These are phyloP conservation scores for Nigrospora osmanthi DNA, from an alignment of 2,329 filamentous ascomycete species.

Conservation along the genomic window DNA sequence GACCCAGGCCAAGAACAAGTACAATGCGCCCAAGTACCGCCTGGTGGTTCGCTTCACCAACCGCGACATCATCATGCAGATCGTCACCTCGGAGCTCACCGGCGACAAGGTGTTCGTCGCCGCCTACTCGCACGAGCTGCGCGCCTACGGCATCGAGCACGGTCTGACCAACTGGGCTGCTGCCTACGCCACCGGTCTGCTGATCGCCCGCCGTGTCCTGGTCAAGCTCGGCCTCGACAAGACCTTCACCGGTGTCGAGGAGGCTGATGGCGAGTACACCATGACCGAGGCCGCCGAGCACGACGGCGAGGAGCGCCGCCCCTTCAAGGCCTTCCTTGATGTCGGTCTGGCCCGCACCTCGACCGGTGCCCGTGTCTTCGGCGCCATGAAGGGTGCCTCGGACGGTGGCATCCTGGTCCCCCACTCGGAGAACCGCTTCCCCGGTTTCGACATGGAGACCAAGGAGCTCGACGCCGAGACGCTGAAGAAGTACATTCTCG, in stretches of 20 bases:
- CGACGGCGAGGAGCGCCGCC: constrained; percentile 86
- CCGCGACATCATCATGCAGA: constrained; percentile 98
- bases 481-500: constrained; percentile 99
- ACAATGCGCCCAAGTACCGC: constrained; percentile 99
- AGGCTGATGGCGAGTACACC: constrained; percentile 91
- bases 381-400: constrained; percentile 98
- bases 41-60: constrained; percentile 99
- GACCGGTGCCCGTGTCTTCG: constrained; percentile 97
- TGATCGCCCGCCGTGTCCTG: constrained; percentile 92
- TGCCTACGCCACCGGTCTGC: constrained; percentile 92
- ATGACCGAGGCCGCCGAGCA: constrained; percentile 91
- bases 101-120: constrained; percentile 95
- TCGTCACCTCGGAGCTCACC: constrained; percentile 90
- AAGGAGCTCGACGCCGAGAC: constrained; percentile 97
- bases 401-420: constrained; percentile 96
- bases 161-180: constrained; percentile 99
- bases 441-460: constrained; percentile 91
- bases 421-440: constrained; percentile 99
- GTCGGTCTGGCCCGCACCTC: constrained; percentile 96
- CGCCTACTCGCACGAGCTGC: constrained; percentile 96
- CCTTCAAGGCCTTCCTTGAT: constrained; percentile 99
- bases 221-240: constrained; percentile 95
- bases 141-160: constrained; percentile 94
- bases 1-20: constrained; percentile 99
- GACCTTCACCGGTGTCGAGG: constrained; percentile 91